Conservation (phyloP, 192 early-diverging fungal genomes). For the Gryganskiella cystojenkinii region DNA sequence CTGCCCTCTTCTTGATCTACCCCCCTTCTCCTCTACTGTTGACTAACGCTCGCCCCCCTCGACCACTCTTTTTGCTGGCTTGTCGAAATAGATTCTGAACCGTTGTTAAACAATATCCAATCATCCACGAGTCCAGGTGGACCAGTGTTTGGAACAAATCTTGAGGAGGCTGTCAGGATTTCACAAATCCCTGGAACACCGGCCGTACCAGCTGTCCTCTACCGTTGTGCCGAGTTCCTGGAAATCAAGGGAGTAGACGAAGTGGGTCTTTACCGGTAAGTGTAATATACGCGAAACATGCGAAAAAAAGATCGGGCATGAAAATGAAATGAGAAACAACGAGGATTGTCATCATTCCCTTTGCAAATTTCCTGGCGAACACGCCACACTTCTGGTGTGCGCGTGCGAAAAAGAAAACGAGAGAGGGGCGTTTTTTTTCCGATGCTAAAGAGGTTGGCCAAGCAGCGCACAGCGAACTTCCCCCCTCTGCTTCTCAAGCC, state of each 20-base stretch:
- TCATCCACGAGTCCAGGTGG: background rate
- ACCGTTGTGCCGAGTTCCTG: constrained; percentile 47
- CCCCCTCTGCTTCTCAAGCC: background rate
- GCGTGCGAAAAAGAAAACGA: background rate
- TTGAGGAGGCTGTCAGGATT: constrained; percentile 30
- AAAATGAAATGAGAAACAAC: too few relatives aligned
- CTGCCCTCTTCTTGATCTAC: background rate
- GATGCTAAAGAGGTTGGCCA: too few relatives aligned
- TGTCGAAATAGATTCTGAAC: constrained; percentile 33
- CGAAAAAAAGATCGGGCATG: too few relatives aligned
- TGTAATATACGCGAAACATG: background rate
- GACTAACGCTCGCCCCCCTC: background rate
- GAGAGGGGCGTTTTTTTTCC: background rate
- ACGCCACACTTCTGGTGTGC: too few relatives aligned
- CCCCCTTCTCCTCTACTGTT: too few relatives aligned
- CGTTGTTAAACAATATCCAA: constrained; percentile 7
- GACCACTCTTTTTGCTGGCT: background rate
- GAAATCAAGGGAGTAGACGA: constrained; percentile 45
- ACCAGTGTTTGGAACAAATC: constrained; percentile 35
- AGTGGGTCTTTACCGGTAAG: constrained; percentile 51
- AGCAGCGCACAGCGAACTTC: background rate
- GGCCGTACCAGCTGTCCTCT: constrained; percentile 42
- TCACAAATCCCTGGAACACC: constrained; percentile 40
- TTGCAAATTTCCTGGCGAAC: too few relatives aligned
- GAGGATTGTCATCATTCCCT: too few relatives aligned